These are phyloP conservation scores for Selenicereus undatus DNA, from an alignment of 148 eudicot species.

Conservation along the genomic window DNA sequence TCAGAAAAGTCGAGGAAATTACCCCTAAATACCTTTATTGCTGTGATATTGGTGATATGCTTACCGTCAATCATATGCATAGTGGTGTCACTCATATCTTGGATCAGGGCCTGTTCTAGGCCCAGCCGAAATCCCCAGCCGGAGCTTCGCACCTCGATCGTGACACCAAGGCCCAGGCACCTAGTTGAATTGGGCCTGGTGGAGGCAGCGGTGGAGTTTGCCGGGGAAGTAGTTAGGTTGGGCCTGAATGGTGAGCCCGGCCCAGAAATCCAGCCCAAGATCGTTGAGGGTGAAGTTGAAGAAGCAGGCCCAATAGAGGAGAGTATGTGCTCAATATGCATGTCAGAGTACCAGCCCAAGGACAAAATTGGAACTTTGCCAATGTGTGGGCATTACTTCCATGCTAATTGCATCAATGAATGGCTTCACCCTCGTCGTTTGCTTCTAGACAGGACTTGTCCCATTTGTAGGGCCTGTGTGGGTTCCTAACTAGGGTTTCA, in stretches of 20 bases:
- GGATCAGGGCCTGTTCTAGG: constrained; percentile 13
- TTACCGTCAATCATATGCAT: constrained; percentile 20
- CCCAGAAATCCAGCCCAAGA: constrained; percentile 9
- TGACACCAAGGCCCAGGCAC: not conserved
- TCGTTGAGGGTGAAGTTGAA: constrained; percentile 17
- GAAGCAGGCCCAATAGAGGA: constrained; percentile 17
- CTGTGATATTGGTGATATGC: constrained; percentile 18
- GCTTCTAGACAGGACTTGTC: constrained; percentile 21
- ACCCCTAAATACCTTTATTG: constrained; percentile 12
- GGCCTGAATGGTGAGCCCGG: not conserved
- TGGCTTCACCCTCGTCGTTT: constrained; percentile 24
- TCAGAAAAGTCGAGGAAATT: constrained; percentile 19
- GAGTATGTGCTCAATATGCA: constrained; percentile 27
- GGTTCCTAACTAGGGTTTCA: not conserved
- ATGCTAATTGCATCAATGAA: constrained; percentile 26
- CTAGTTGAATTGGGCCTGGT: constrained; percentile 21
- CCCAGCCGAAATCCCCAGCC: not conserved
- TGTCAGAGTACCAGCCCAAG: constrained; percentile 21
- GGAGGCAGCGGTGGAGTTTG: constrained; percentile 23
- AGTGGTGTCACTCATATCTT: constrained; percentile 17
- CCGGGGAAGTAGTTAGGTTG: constrained; percentile 15
- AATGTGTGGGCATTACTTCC: constrained; percentile 28
- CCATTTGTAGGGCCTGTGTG: constrained; percentile 31
- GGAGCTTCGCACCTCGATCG: not conserved
- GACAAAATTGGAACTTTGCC: constrained; percentile 31